Conservation (phyloP, 2,329 filamentous ascomycete species). For the Conoideocrella luteorostrata region DNA sequence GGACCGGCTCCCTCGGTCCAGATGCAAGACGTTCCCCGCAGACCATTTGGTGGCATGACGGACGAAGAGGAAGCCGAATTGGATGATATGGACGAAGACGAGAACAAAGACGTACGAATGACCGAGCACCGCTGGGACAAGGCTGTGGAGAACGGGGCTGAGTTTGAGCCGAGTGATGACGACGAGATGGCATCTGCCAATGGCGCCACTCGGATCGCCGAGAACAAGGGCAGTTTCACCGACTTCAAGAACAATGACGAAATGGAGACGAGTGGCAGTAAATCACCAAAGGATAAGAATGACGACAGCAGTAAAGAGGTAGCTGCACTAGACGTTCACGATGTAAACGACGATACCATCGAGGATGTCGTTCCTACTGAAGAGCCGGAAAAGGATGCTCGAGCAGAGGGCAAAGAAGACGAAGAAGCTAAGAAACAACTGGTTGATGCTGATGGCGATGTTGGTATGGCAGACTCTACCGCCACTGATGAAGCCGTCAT, state of each 20-base stretch:
- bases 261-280: conserved; percentile 31
- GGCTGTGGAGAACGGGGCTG: conserved; percentile 66
- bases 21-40: conserved; percentile 69
- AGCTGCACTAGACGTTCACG: conserved; percentile 25
- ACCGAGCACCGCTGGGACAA: conserved; percentile 81
- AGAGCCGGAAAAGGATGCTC: conserved; percentile 20
- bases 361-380: conserved; percentile 33
- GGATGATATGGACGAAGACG: conserved; percentile 72
- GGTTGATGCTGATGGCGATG: conserved; percentile 42
- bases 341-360: conserved; percentile 34
- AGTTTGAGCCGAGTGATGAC: conserved; percentile 83
- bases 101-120: conserved; percentile 75
- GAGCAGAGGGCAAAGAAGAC: conserved; percentile 9
- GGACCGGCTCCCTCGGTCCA: conserved; percentile 84
- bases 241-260: conserved; percentile 41
- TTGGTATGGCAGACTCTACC: conserved; percentile 41
- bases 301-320: conserved; percentile 23
- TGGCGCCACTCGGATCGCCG: conserved; percentile 54
- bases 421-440: conserved; percentile 22
- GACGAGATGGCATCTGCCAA: conserved; percentile 72
- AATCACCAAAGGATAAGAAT: conserved; percentile 28
- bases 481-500: conserved; percentile 26
- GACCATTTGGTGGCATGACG: conserved; percentile 54
- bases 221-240: conserved; percentile 43
- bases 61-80: conserved; percentile 62